Evolutionary conservation across 176 grass and related monocot species (phyloP), one percentile per base, ranked within the genome.

Genomic region (Bonia amplexicaulis): DNA sequence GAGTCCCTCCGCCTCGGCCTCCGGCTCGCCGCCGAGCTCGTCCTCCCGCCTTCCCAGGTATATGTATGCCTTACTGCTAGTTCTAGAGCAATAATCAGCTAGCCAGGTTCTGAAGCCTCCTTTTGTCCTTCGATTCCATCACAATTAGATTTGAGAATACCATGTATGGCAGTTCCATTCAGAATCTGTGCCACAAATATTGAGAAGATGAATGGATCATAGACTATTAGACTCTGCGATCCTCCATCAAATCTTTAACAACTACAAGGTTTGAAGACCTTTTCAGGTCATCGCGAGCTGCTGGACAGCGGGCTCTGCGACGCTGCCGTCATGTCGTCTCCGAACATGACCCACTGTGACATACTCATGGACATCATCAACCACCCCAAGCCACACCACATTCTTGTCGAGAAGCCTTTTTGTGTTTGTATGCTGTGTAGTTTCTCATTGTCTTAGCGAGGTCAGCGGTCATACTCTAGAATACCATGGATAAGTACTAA

Each of bases 331-430:
- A 80, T 98, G 27, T 93, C 95, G 1, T 98, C 95, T 11, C 95
- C 95, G 60, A 98, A 98, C 71, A 98, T 98, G 95, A 98, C 95
- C 4, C 95, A 98, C 78, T 92, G 79, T 79, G 91, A 92, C 63
- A 92, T 98, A 59, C 87, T 95, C 37, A 93, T 98, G 89, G 95
- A 98, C 74, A 85, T 95, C 52, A 93, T 95, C 73, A 4, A 53
- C 54, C 85, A 93, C 67, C 41, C 64, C 12, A 77, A 78, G 8
- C 89, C 89, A 19, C 93, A 98, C 71, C 95, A 98, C 33, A 84
- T 98, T 52, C 92, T 98, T 22, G 95, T 98, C 3, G 95, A 98
- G 91, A 98, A 98, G 86, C 95, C 95, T 35, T 53, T 93, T 42
- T 98, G 95, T 44, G 4, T 37, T 5, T 37, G 35, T 37, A 37